phyloP scores from a whole-genome alignment of 1,139 yeast genomes.

The Blastobotrys persicus region DNA sequence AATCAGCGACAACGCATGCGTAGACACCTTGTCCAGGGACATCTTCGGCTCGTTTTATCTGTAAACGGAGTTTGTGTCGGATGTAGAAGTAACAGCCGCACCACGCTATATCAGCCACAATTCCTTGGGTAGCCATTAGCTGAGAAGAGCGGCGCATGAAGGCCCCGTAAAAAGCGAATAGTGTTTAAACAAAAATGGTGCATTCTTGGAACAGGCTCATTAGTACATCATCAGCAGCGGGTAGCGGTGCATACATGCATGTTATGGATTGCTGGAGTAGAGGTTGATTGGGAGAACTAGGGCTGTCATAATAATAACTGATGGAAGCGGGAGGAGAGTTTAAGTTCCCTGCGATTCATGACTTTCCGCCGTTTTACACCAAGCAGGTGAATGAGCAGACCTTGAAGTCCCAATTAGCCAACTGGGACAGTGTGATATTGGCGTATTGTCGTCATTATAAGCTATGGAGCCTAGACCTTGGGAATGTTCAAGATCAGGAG shows the following conservation, averaged over 20 bases:
- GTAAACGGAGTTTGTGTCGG: too few relatives aligned
- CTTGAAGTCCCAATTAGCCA: conserved; percentile 62
- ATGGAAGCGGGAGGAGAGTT: too few relatives aligned
- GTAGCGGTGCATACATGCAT: neutral
- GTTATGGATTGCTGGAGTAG: neutral
- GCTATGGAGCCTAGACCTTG: conserved; percentile 49
- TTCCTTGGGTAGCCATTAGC: too few relatives aligned
- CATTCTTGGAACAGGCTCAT: too few relatives aligned
- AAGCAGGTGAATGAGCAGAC: conserved; percentile 82
- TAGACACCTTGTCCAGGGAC: conserved; percentile 15
- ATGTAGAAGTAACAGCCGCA: too few relatives aligned
- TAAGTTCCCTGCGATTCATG: conserved; percentile 67
- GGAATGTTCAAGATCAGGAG: conserved; percentile 24
- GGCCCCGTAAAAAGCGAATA: too few relatives aligned
- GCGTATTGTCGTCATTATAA: conserved; percentile 58
- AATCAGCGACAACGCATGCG: conserved; percentile 10
- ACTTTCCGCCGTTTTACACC: conserved; percentile 91
- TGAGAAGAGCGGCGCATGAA: too few relatives aligned
- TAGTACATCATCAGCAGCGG: conserved; percentile 3
- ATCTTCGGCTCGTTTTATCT: conserved; percentile 6
- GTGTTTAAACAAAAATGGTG: too few relatives aligned
- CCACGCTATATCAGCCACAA: too few relatives aligned
- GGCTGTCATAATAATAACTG: too few relatives aligned
- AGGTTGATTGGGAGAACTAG: neutral
- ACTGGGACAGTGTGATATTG: conserved; percentile 57